Percentiles rank a stretch among this genome's conserved stretches.
phyloP scores from a whole-genome alignment of 179 eudicot species.

The Beta macrorhiza region DNA sequence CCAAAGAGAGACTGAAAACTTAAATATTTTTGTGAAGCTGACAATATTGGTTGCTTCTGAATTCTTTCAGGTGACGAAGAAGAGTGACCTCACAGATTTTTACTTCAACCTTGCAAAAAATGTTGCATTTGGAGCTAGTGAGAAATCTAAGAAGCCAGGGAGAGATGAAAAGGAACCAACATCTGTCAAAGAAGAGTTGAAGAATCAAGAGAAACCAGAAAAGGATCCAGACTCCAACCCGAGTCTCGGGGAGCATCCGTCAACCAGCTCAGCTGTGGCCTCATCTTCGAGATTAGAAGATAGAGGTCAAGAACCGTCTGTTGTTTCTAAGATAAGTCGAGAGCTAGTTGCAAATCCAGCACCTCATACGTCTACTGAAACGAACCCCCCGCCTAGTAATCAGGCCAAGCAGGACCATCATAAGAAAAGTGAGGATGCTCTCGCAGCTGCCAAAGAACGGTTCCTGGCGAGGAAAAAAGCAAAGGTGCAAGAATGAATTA shows the following conservation, averaged over 20 bases:
- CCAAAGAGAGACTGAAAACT: too few species aligned
- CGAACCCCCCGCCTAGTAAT: slow-evolving; percentile 25
- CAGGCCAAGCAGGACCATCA: slow-evolving; percentile 55
- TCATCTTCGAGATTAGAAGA: slow-evolving; percentile 28
- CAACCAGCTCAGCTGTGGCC: slow-evolving; percentile 27
- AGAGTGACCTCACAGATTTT: slow-evolving; percentile 70
- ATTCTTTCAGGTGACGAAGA: slow-evolving; percentile 65
- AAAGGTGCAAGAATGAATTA: slow-evolving; percentile 34
- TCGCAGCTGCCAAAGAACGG: slow-evolving; percentile 83
- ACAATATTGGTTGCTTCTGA: slow-evolving; percentile 1
- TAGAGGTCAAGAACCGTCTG: slow-evolving; percentile 28
- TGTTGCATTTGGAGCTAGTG: slow-evolving; percentile 74
- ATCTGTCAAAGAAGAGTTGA: slow-evolving; percentile 24
- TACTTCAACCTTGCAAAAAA: slow-evolving; percentile 79
- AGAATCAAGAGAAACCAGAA: slow-evolving; percentile 8
- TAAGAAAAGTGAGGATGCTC: slow-evolving; percentile 55
- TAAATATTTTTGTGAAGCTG: background rate
- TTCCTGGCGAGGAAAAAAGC: slow-evolving; percentile 82
- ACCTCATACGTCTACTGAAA: slow-evolving; percentile 26
- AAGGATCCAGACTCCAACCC: slow-evolving; percentile 27
- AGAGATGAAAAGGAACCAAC: slow-evolving; percentile 25
- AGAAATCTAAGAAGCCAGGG: slow-evolving; percentile 31
- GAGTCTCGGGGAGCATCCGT: slow-evolving; percentile 28
- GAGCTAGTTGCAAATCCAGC: slow-evolving; percentile 32
- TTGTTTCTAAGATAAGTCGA: slow-evolving; percentile 26